Conservation (phyloP, 2,329 filamentous ascomycete species). For the Aspergillus fijiensis region DNA sequence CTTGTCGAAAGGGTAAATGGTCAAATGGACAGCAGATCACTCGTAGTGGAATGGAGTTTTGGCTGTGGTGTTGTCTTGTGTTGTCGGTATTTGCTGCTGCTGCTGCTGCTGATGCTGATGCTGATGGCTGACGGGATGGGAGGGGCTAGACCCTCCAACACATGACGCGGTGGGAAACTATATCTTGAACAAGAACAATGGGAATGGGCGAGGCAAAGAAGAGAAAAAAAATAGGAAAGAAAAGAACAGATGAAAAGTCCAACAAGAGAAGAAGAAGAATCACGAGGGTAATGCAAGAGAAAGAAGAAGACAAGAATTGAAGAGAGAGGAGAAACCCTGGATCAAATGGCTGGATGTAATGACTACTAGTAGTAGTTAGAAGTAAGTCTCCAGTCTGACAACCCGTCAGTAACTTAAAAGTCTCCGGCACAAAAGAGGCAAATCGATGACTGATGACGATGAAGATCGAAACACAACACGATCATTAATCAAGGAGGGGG, state of each 20-base stretch:
- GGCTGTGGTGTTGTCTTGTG: neutral
- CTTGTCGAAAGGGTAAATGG: neutral
- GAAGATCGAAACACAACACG: neutral
- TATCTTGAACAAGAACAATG: neutral
- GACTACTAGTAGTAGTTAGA: slow-evolving; percentile 5
- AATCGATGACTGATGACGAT: neutral
- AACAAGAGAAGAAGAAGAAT: neutral
- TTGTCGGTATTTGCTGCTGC: neutral
- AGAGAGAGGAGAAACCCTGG: slow-evolving; percentile 5
- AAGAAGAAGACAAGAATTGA: slow-evolving; percentile 7
- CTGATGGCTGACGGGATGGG: slow-evolving; percentile 2
- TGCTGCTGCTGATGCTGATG: slow-evolving; percentile 2
- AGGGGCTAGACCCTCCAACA: slow-evolving; percentile 34
- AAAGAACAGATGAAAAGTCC: neutral
- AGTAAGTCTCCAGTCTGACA: slow-evolving; percentile 12
- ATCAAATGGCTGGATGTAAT: slow-evolving; percentile 1
- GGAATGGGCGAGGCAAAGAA: slow-evolving; percentile 1
- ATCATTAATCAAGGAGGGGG: neutral
- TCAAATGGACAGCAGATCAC: neutral
- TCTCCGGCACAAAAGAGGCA: neutral
- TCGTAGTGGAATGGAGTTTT: neutral
- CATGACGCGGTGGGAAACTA: slow-evolving; percentile 26
- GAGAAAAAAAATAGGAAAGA: slow-evolving; percentile 5
- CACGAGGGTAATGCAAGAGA: slow-evolving; percentile 3
- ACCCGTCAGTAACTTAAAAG: neutral